These are phyloP conservation scores for Paxillus ammoniavirescens DNA, from an alignment of 768 basidiomycete species.

Conservation along the genomic window DNA sequence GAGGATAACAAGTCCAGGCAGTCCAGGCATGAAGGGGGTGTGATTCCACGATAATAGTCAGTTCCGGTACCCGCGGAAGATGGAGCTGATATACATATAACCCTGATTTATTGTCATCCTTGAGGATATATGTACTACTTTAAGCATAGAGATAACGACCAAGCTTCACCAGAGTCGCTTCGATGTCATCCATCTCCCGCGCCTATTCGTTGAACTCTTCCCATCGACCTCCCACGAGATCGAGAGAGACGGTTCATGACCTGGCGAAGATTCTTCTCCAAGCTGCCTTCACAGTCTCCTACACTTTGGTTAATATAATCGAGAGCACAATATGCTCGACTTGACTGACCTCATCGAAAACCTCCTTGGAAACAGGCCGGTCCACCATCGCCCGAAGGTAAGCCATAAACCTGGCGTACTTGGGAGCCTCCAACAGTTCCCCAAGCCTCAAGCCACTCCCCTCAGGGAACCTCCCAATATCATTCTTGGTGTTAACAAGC, in stretches of 20 bases:
- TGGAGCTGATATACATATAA: too few relatives aligned
- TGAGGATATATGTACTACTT: too few relatives aligned
- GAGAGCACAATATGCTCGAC: background rate
- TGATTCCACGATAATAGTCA: too few relatives aligned
- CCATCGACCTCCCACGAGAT: too few relatives aligned
- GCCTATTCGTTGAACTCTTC: too few relatives aligned
- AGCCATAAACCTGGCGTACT: conserved; percentile 46
- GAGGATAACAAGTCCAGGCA: too few relatives aligned
- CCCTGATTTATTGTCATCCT: too few relatives aligned
- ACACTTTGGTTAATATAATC: background rate
- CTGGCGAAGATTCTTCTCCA: background rate
- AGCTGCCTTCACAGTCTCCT: background rate
- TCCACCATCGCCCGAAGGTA: conserved; percentile 47
- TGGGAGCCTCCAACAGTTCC: conserved; percentile 39
- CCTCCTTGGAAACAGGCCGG: conserved; percentile 52
- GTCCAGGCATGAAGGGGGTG: too few relatives aligned
- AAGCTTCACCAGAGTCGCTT: too few relatives aligned
- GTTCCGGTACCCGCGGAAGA: too few relatives aligned
- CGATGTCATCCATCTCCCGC: too few relatives aligned
- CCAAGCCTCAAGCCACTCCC: conserved; percentile 46
- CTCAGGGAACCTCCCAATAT: conserved; percentile 47
- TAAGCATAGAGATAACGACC: too few relatives aligned
- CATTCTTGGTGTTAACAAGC: conserved; percentile 41
- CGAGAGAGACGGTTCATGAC: background rate
- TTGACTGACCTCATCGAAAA: conserved; percentile 48